These are phyloP conservation scores for Zychaea mexicana DNA, from an alignment of 371 early-diverging fungal species.

Conservation along the genomic window DNA sequence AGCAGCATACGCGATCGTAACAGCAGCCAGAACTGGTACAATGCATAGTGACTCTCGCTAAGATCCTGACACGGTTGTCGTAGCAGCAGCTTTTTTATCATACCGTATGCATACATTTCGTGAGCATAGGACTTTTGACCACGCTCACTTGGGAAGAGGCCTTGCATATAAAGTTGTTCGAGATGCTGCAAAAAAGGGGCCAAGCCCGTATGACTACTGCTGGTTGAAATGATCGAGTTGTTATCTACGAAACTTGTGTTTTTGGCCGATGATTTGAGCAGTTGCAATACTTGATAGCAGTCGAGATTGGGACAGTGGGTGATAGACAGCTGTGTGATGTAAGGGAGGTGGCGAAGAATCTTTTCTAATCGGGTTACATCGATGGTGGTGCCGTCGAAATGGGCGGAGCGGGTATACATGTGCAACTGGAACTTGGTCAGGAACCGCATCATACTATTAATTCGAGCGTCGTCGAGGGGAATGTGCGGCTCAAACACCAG, in stretches of 20 bases:
- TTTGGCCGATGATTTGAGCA: background rate
- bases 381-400: slow-evolving; percentile 5
- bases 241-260: background rate
- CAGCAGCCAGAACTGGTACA: slow-evolving; percentile 15
- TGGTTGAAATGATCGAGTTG: background rate
- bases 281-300: slow-evolving; percentile 9
- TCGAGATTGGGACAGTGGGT: slow-evolving; percentile 5
- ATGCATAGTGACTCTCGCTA: slow-evolving; percentile 11
- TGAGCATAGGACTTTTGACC: slow-evolving; percentile 9
- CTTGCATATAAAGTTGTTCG: slow-evolving; percentile 5
- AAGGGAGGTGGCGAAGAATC: slow-evolving; percentile 7
- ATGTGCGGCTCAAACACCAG: slow-evolving; percentile 4
- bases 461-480: background rate
- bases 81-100: slow-evolving; percentile 8
- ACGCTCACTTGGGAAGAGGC: slow-evolving; percentile 15
- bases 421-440: slow-evolving; percentile 1
- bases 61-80: background rate
- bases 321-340: slow-evolving; percentile 1
- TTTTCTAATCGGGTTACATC: slow-evolving; percentile 1
- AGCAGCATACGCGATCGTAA: slow-evolving; percentile 3
- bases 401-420: background rate
- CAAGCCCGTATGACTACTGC: background rate
- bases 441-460: slow-evolving; percentile 7
- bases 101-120: slow-evolving; percentile 14
- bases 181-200: slow-evolving; percentile 11